Evolutionary conservation across 2,329 filamentous ascomycete genomes (phyloP).

Genomic region (Hymenoscyphus occultus): DNA sequence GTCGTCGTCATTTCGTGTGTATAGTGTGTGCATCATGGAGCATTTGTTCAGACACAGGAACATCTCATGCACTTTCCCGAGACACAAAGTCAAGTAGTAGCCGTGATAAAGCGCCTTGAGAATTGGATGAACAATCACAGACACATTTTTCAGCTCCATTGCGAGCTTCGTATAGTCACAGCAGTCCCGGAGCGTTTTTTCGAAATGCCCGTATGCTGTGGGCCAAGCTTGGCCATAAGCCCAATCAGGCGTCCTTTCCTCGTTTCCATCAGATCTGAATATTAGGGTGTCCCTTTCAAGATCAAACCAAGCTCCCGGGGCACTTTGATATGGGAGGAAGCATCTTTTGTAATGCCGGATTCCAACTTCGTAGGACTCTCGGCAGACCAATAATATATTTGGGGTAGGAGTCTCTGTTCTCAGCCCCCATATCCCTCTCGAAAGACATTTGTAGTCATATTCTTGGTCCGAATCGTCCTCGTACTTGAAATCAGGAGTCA

Average conservation of each 20-base stretch:
- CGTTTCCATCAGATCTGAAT: not conserved
- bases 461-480: not conserved
- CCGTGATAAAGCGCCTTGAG: not conserved
- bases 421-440: not conserved
- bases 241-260: not conserved
- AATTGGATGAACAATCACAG: not conserved
- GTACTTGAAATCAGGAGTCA: not conserved
- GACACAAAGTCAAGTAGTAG: not conserved
- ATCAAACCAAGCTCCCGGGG: not conserved
- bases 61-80: not conserved
- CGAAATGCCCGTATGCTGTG: not conserved
- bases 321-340: not conserved
- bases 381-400: not conserved
- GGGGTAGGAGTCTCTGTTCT: not conserved
- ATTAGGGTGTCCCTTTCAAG: not conserved
- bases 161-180: not conserved
- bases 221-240: not conserved
- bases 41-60: not conserved
- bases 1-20: not conserved
- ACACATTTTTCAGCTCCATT: not conserved
- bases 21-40: not conserved
- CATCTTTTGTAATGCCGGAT: not conserved
- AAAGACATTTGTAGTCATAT: not conserved
- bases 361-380: not conserved
- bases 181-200: not conserved